Evolutionary conservation across 2,329 filamentous ascomycete genomes (phyloP).

Genomic region (Exophiala lecanii-corni): DNA sequence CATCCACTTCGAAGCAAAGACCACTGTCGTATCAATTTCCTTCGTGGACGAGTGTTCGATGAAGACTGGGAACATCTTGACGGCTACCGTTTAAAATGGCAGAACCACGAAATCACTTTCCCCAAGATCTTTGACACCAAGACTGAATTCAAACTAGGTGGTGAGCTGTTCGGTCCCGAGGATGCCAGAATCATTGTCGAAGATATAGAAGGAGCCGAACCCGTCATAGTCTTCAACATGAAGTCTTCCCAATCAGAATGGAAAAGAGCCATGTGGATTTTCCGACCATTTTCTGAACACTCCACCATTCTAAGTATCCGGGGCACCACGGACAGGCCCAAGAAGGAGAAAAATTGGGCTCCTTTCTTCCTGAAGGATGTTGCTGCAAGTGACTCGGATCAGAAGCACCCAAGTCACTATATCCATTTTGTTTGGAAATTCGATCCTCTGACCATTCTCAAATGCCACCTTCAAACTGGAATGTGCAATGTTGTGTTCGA

Average conservation of each 20-base stretch:
- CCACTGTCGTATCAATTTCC: constrained; percentile 23
- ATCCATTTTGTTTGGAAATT: constrained; percentile 22
- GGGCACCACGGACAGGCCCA: constrained; percentile 8
- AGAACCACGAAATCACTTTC: constrained; percentile 20
- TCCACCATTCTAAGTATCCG: constrained; percentile 21
- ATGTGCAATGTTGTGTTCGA: constrained; percentile 19
- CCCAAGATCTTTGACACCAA: constrained; percentile 23
- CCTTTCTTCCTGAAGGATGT: constrained; percentile 19
- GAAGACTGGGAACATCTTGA: constrained; percentile 22
- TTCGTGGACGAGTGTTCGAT: constrained; percentile 25
- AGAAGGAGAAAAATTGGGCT: constrained; percentile 25
- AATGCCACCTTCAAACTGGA: constrained; percentile 10
- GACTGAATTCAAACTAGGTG: constrained; percentile 11
- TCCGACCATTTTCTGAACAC: constrained; percentile 24
- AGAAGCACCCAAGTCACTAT: constrained; percentile 9
- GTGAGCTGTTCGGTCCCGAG: constrained; percentile 24
- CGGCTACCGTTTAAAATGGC: constrained; percentile 23
- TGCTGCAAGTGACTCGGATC: neutral
- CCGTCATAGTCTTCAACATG: constrained; percentile 29
- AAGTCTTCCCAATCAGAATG: constrained; percentile 8
- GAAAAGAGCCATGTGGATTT: constrained; percentile 22
- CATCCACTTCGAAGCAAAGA: constrained; percentile 13
- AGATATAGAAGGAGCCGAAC: constrained; percentile 24
- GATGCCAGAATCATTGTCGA: constrained; percentile 27
- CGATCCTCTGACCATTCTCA: constrained; percentile 10